Percentiles rank a stretch among this genome's conserved stretches.
Evolutionary conservation across 2,329 filamentous ascomycete genomes (phyloP).

Genomic region (Macrophomina phaseolina): DNA sequence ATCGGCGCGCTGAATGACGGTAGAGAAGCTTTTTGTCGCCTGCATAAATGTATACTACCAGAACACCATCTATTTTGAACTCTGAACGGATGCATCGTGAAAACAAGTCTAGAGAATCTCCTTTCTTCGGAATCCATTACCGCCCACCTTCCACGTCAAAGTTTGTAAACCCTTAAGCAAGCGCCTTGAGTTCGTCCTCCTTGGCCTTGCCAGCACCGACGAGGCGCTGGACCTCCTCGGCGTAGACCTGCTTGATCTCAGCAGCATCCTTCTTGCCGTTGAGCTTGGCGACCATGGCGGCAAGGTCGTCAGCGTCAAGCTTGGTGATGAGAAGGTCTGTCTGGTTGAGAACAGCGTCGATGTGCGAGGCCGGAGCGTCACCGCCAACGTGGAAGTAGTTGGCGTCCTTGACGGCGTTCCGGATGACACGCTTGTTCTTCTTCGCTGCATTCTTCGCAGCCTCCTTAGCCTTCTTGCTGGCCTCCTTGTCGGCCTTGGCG

Average conservation of each 20-base stretch:
- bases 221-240: constrained; percentile 76
- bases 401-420: constrained; percentile 91
- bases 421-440: constrained; percentile 99
- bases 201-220: constrained; percentile 84
- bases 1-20: not conserved
- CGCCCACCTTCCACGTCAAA: not conserved
- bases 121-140: constrained; percentile 4
- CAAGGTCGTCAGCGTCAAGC: constrained; percentile 90
- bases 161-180: constrained; percentile 39
- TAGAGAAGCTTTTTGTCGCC: not conserved
- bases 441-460: constrained; percentile 98
- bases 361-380: constrained; percentile 75
- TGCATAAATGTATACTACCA: not conserved
- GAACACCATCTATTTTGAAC: constrained; percentile 6
- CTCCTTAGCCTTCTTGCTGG: constrained; percentile 95
- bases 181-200: constrained; percentile 76
- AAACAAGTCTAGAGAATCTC: constrained; percentile 2
- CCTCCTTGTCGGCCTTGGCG: constrained; percentile 82
- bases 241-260: constrained; percentile 86
- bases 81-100: constrained; percentile 1
- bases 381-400: constrained; percentile 83
- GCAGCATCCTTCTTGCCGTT: constrained; percentile 76
- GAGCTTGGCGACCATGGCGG: constrained; percentile 79
- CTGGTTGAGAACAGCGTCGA: constrained; percentile 83
- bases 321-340: constrained; percentile 87